Conservation (phyloP, 352 stramenopile genomes). For the Globisporangium canariense region DNA sequence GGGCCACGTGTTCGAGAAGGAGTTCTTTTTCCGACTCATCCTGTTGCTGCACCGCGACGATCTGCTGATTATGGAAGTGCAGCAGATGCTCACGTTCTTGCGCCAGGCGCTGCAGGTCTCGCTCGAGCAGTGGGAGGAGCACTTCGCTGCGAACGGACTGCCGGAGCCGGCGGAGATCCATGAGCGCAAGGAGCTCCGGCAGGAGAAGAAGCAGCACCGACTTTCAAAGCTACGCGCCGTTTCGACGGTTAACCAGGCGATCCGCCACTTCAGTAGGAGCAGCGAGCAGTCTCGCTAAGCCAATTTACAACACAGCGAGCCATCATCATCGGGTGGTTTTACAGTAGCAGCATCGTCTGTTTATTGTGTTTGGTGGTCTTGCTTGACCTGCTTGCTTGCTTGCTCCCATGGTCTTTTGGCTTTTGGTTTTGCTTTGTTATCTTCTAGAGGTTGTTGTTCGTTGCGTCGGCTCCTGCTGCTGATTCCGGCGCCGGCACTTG, state of each 20-base stretch:
- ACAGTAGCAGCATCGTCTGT: background rate
- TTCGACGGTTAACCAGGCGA: constrained; percentile 29
- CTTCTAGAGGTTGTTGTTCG: constrained; percentile 4
- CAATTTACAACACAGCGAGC: background rate
- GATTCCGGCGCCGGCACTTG: constrained; percentile 22
- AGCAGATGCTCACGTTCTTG: constrained; percentile 54
- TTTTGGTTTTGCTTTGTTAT: constrained; percentile 3
- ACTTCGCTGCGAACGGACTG: constrained; percentile 37
- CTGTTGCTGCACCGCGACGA: constrained; percentile 47
- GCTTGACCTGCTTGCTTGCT: background rate
- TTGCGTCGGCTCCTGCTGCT: constrained; percentile 19
- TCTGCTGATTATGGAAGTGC: constrained; percentile 32
- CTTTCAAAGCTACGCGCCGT: constrained; percentile 28
- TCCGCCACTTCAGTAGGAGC: constrained; percentile 22
- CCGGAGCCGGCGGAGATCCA: constrained; percentile 29
- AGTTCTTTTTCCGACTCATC: constrained; percentile 44
- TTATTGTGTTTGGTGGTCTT: background rate
- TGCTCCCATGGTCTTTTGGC: background rate
- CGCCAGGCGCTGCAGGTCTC: constrained; percentile 31
- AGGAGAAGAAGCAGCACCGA: constrained; percentile 22
- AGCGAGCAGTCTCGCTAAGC: constrained; percentile 3
- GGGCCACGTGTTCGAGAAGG: constrained; percentile 38
- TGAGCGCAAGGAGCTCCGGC: constrained; percentile 22
- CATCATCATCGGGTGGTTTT: background rate
- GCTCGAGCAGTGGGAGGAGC: constrained; percentile 36